Percentiles rank a stretch among this genome's conserved stretches.
Evolutionary conservation across 2,329 filamentous ascomycete genomes (phyloP).

Genomic region (Verticillium isaacii): DNA sequence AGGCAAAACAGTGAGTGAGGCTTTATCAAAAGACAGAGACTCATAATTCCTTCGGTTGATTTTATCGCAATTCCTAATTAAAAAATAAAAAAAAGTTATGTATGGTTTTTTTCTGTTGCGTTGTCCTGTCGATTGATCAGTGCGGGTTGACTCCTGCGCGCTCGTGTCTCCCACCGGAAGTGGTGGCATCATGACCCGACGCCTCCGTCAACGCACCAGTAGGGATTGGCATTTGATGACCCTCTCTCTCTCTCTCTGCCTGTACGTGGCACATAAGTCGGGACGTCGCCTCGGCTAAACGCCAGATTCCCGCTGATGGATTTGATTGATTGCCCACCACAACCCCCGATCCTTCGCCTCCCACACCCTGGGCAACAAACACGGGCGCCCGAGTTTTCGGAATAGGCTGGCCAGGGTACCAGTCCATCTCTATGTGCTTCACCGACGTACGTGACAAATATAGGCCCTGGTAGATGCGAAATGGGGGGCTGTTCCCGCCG

Average conservation of each 20-base stretch:
- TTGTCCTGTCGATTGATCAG: too few species aligned
- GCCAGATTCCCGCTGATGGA: background rate
- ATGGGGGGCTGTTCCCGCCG: background rate
- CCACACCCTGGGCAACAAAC: background rate
- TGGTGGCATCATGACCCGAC: background rate
- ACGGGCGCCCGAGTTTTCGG: too few species aligned
- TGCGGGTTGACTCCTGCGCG: background rate
- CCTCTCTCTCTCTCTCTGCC: background rate
- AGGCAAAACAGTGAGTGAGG: too few species aligned
- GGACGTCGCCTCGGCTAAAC: background rate
- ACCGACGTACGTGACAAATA: too few species aligned
- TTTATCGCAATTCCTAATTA: too few species aligned
- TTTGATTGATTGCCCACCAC: background rate
- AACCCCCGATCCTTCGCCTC: background rate
- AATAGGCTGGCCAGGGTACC: background rate
- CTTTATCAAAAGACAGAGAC: background rate
- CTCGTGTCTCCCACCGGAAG: background rate
- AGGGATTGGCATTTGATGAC: background rate
- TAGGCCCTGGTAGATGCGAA: background rate
- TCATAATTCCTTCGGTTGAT: background rate
- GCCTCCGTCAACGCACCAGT: background rate
- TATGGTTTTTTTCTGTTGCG: too few species aligned
- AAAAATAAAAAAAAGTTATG: too few species aligned
- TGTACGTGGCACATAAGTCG: background rate
- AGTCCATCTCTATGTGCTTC: background rate